Percentiles rank a stretch among this genome's conserved stretches.
Evolutionary conservation across 2,329 filamentous ascomycete genomes (phyloP).

Genomic region (Dothistroma pini): DNA sequence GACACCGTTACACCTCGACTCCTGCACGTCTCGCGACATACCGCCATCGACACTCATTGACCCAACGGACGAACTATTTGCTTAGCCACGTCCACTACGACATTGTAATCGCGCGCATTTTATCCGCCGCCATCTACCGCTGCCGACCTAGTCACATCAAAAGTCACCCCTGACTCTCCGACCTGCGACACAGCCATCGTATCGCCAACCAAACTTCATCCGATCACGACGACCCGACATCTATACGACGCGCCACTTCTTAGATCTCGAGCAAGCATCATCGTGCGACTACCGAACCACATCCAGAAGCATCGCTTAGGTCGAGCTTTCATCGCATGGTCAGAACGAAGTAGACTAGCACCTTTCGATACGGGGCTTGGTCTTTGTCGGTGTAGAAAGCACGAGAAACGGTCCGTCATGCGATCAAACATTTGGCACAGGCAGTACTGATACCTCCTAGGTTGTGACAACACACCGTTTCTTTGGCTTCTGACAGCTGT

Average conservation of each 20-base stretch:
- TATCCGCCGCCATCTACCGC: not conserved
- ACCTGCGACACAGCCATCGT: conserved; percentile 6
- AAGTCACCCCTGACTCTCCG: conserved; percentile 6
- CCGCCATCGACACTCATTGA: conserved; percentile 16
- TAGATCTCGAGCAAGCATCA: conserved; percentile 10
- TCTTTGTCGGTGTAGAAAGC: conserved; percentile 26
- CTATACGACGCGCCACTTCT: conserved; percentile 5
- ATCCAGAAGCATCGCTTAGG: conserved; percentile 12
- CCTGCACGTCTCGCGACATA: conserved; percentile 2
- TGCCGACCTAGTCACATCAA: conserved; percentile 5
- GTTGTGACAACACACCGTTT: conserved; percentile 42
- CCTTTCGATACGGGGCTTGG: conserved; percentile 22
- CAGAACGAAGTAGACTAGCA: conserved; percentile 22
- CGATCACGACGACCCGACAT: conserved; percentile 1
- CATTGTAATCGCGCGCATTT: conserved; percentile 7
- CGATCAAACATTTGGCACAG: conserved; percentile 3
- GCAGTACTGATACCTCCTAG: conserved; percentile 17
- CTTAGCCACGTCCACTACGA: conserved; percentile 30
- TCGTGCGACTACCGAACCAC: conserved; percentile 5
- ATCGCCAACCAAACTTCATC: conserved; percentile 9
- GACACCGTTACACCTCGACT: conserved; percentile 7
- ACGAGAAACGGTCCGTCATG: conserved; percentile 26
- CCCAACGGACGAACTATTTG: conserved; percentile 34
- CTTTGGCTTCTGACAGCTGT: conserved; percentile 36
- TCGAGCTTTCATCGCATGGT: conserved; percentile 22